Base-by-base conservation (phyloP, 225 moss, liverwort and hornwort species). In the Straminergon stramineum region DNA sequence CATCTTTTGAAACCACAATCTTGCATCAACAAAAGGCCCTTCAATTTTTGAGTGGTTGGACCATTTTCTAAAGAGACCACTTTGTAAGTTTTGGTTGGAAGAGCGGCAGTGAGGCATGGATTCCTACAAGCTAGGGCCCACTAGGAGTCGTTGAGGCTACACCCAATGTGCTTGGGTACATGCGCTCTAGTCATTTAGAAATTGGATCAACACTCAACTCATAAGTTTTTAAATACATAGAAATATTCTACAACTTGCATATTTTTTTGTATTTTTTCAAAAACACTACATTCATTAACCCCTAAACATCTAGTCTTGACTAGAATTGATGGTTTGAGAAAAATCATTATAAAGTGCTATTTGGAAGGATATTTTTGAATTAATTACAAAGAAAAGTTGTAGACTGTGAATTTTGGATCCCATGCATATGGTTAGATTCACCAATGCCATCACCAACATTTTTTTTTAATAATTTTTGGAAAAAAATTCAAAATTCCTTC, bases 111-210 rank as follows among this genome's bases (percentile, higher is more conserved):
- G 10, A 19, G 2, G 0, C 1, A 31, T 0, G 6, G 4, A 23
- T 45, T 45, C 2, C 11, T 0, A 10, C 3, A 6, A 45, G 48
- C 48, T 48, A 7, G 1, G 30, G 3, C 28, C 9, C 0, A 0
- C 2, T 45, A 45, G 4, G 11, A 75, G 2, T 7, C 3, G 4
- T 11, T 17, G 7, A 75, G 4, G 31, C 1, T 3, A 1, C 31
- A 48, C 0, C 6, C 1, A 74, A 2, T 5, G 0, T 0, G 1
- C 45, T 1, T 30, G 2, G 6, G 6, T 48, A 4, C 1, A 0
- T 2, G 7, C 48, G 19, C 48, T 48, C 0, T 31, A 34, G 21
- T 76, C 34, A 76, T 21, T 52, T 32, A 52, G 3, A 22, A 77
- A 35, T 21, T 22, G 35, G 53, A 77, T 35, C 13, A 35, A 53